Evolutionary conservation across 2,329 filamentous ascomycete genomes (phyloP).

Genomic region (Ascochyta viciae-villosae): DNA sequence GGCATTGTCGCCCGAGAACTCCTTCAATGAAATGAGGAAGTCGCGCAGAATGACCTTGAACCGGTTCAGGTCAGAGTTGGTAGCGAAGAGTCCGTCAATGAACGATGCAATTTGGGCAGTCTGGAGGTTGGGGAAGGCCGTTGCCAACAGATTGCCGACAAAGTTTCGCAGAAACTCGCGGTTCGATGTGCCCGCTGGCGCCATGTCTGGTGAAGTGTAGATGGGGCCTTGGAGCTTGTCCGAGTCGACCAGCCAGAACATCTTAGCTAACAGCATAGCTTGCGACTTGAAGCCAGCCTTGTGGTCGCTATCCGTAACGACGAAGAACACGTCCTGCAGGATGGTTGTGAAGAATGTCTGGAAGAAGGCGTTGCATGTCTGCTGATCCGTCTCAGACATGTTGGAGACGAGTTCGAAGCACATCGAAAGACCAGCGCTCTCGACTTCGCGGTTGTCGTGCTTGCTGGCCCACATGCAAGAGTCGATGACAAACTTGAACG

Average conservation of each 20-base stretch:
- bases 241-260: slow-evolving; percentile 93
- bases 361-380: slow-evolving; percentile 94
- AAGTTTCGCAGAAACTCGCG: slow-evolving; percentile 90
- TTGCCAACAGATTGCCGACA: slow-evolving; percentile 82
- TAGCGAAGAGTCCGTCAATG: slow-evolving; percentile 85
- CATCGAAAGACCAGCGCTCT: slow-evolving; percentile 96
- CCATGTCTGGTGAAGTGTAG: slow-evolving; percentile 79
- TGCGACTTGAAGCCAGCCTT: slow-evolving; percentile 99
- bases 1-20: slow-evolving; percentile 94
- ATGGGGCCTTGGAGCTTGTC: slow-evolving; percentile 93
- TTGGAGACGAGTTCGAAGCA: slow-evolving; percentile 97
- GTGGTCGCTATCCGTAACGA: slow-evolving; percentile 95
- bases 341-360: slow-evolving; percentile 96
- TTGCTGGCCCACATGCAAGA: slow-evolving; percentile 99
- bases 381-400: slow-evolving; percentile 87
- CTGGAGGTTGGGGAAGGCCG: slow-evolving; percentile 92
- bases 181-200: slow-evolving; percentile 82
- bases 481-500: slow-evolving; percentile 99
- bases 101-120: slow-evolving; percentile 86
- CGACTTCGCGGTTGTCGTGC: slow-evolving; percentile 97
- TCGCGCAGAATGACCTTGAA: slow-evolving; percentile 97
- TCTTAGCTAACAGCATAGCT: slow-evolving; percentile 88
- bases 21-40: slow-evolving; percentile 96
- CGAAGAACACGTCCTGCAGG: slow-evolving; percentile 97
- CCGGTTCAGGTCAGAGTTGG: slow-evolving; percentile 87